Conservation (phyloP, 257 asterid species). For the Oldenlandia corymbosa region DNA sequence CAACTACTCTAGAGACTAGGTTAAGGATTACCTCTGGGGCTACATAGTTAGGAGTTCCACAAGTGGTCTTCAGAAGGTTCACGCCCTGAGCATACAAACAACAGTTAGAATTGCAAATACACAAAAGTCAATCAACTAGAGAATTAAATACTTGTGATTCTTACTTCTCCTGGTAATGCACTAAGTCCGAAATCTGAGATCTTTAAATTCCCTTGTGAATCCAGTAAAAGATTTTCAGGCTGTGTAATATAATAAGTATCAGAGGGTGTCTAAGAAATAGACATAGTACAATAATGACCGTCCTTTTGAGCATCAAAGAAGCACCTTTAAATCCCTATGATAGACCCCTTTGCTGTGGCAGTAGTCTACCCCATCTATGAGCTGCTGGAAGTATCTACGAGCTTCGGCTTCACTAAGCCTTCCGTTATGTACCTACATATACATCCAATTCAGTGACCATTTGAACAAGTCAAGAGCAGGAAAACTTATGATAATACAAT, state of each 20-base stretch:
- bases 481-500: neutral
- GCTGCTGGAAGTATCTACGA: slow-evolving; percentile 92
- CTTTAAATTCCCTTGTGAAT: slow-evolving; percentile 89
- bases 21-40: slow-evolving; percentile 82
- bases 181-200: slow-evolving; percentile 99
- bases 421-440: slow-evolving; percentile 78
- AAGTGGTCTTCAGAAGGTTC: slow-evolving; percentile 81
- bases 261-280: slow-evolving; percentile 14
- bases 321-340: slow-evolving; percentile 93
- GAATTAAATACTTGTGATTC: slow-evolving; percentile 12
- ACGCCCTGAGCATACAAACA: slow-evolving; percentile 54
- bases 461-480: neutral
- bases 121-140: slow-evolving; percentile 2
- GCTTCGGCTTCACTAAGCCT: slow-evolving; percentile 96
- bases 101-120: slow-evolving; percentile 25
- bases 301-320: slow-evolving; percentile 5
- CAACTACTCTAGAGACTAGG: slow-evolving; percentile 10
- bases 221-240: slow-evolving; percentile 96
- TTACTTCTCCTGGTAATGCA: slow-evolving; percentile 82
- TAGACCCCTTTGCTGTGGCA: slow-evolving; percentile 95
- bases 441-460: neutral
- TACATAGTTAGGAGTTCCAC: slow-evolving; percentile 98
- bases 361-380: slow-evolving; percentile 91
- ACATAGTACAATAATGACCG: neutral
- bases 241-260: slow-evolving; percentile 32